These are phyloP conservation scores for Gardenia jasminoides DNA, from an alignment of 257 asterid genomes.

Conservation along the genomic window DNA sequence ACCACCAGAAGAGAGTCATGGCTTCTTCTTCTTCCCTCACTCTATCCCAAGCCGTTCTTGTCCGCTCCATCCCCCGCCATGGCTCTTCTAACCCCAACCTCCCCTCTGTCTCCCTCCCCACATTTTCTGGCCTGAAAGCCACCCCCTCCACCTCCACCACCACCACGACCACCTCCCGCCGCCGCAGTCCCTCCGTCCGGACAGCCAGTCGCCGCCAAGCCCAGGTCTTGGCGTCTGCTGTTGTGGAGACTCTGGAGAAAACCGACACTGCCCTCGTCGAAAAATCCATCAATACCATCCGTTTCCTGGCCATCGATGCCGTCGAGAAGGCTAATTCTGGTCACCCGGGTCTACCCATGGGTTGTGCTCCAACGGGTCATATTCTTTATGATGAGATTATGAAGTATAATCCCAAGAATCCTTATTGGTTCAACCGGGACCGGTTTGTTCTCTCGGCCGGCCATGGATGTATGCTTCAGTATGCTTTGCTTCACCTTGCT, in stretches of 20 bases:
- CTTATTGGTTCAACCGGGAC: constrained; percentile 93
- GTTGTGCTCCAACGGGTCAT: constrained; percentile 92
- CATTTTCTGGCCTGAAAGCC: constrained; percentile 62
- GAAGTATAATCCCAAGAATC: constrained; percentile 96
- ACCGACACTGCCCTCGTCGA: constrained; percentile 65
- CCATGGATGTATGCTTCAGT: constrained; percentile 84
- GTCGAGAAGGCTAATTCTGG: constrained; percentile 55
- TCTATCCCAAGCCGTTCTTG: constrained; percentile 81
- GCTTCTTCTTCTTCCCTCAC: constrained; percentile 88
- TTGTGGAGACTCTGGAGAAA: constrained; percentile 66
- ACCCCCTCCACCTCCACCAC: constrained; percentile 27
- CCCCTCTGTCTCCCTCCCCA: constrained; percentile 40
- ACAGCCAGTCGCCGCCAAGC: constrained; percentile 6
- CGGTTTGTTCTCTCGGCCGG: constrained; percentile 97
- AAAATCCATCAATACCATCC: constrained; percentile 54
- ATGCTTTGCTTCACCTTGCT: constrained; percentile 69
- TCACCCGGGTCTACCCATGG: constrained; percentile 56
- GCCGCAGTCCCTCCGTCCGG: constrained; percentile 25
- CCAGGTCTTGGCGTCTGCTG: constrained; percentile 50
- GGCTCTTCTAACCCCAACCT: constrained; percentile 23
- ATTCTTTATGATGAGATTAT: constrained; percentile 84
- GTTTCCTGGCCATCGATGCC: constrained; percentile 49
- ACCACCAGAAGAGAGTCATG: constrained; percentile 37
- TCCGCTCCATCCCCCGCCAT: constrained; percentile 56
- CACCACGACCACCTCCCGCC: constrained; percentile 39